phyloP scores from a whole-genome alignment of 768 basidiomycete genomes.

The Russula sp. region DNA sequence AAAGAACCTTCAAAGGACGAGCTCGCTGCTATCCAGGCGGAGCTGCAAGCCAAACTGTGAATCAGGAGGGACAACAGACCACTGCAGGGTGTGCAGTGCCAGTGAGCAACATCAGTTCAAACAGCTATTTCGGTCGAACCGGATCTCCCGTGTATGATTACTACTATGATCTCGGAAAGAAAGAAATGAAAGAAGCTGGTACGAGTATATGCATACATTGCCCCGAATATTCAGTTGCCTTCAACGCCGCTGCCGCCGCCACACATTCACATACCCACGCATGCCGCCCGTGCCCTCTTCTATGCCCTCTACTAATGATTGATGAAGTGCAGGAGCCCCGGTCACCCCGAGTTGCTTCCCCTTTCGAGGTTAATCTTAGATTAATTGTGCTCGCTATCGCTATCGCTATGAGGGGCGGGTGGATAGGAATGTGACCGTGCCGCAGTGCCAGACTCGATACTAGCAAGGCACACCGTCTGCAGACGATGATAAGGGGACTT shows the following conservation, averaged over 20 bases:
- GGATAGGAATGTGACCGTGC: background rate
- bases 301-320: background rate
- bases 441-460: background rate
- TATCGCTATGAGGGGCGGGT: background rate
- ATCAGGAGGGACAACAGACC: background rate
- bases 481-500: background rate
- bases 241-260: background rate
- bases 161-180: background rate
- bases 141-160: background rate
- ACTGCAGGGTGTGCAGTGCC: background rate
- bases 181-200: background rate
- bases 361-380: background rate
- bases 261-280: background rate
- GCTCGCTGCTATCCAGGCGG: conserved; percentile 54
- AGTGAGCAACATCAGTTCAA: too few relatives aligned
- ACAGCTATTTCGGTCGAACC: background rate
- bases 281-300: too few relatives aligned
- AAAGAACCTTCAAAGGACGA: conserved; percentile 60
- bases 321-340: background rate
- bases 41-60: conserved; percentile 56
- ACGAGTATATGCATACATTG: too few relatives aligned
- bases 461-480: background rate
- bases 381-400: background rate
- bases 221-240: background rate
- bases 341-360: background rate